Conservation (phyloP, 768 basidiomycete genomes). For the Holtermanniella nyarrowii region DNA sequence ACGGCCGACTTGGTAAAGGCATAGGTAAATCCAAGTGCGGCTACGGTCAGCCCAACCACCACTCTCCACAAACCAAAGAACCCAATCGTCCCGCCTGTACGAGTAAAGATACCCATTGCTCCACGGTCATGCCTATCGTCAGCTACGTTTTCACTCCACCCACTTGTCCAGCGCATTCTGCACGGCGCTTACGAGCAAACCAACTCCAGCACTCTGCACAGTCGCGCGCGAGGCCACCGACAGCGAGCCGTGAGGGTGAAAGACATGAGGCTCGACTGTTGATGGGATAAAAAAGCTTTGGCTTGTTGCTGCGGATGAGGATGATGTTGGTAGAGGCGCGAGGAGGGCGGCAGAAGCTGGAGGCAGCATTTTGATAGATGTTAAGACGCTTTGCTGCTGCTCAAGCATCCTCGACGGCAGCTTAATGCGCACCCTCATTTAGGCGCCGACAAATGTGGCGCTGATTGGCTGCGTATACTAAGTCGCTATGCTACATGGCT, state of each 20-base stretch:
- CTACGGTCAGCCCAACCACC: slow-evolving; percentile 43
- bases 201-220: slow-evolving; percentile 41
- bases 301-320: too few species aligned
- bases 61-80: slow-evolving; percentile 61
- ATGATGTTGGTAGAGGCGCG: neutral
- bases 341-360: neutral
- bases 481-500: too few species aligned
- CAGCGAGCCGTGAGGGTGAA: slow-evolving; percentile 31
- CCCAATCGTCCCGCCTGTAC: slow-evolving; percentile 80
- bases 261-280: slow-evolving; percentile 22
- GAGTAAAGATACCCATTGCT: slow-evolving; percentile 73
- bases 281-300: slow-evolving; percentile 27
- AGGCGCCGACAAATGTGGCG: too few species aligned
- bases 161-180: slow-evolving; percentile 66
- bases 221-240: slow-evolving; percentile 35
- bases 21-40: slow-evolving; percentile 79
- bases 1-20: slow-evolving; percentile 69
- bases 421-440: too few species aligned
- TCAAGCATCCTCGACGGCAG: too few species aligned
- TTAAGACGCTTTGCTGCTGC: neutral
- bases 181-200: slow-evolving; percentile 46
- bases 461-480: too few species aligned
- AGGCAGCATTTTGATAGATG: neutral
- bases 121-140: slow-evolving; percentile 54
- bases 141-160: slow-evolving; percentile 7